Conservation (phyloP, 1,139 yeast species). For the Yamadazyma siamensis region DNA sequence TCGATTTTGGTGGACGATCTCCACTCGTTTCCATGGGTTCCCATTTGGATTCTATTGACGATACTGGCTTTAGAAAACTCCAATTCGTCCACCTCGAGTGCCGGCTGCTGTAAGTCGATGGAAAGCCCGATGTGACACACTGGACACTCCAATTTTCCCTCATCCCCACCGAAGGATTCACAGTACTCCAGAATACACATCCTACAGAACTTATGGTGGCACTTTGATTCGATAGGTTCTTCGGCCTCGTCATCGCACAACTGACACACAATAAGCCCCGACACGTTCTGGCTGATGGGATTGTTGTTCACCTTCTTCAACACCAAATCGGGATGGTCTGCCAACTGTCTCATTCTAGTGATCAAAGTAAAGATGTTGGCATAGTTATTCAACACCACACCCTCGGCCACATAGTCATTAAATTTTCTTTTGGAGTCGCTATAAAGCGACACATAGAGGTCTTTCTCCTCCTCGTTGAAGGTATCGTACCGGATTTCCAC, state of each 20-base stretch:
- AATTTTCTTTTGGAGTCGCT: conserved; percentile 83
- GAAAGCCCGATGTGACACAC: conserved; percentile 92
- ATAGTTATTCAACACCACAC: conserved; percentile 91
- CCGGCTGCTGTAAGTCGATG: conserved; percentile 85
- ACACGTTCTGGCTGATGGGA: conserved; percentile 29
- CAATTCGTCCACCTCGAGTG: conserved; percentile 70
- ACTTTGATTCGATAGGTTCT: conserved; percentile 90
- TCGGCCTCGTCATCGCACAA: conserved; percentile 97
- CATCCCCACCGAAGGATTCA: conserved; percentile 72
- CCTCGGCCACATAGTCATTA: conserved; percentile 87
- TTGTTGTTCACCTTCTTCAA: conserved; percentile 53
- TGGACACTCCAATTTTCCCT: conserved; percentile 72
- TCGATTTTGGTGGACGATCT: conserved; percentile 93
- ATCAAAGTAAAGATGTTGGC: conserved; percentile 95
- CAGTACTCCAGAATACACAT: conserved; percentile 87
- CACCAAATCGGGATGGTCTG: conserved; percentile 96
- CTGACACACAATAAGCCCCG: conserved; percentile 79
- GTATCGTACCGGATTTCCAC: conserved; percentile 82
- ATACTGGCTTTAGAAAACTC: conserved; percentile 75
- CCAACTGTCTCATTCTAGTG: conserved; percentile 95
- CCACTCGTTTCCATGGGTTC: conserved; percentile 73
- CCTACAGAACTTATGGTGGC: conserved; percentile 91
- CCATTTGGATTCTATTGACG: conserved; percentile 81
- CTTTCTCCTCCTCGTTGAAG: conserved; percentile 93
- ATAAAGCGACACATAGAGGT: conserved; percentile 81